Conservation (phyloP, 306 rosid species). For the Begonia peltatifolia region DNA sequence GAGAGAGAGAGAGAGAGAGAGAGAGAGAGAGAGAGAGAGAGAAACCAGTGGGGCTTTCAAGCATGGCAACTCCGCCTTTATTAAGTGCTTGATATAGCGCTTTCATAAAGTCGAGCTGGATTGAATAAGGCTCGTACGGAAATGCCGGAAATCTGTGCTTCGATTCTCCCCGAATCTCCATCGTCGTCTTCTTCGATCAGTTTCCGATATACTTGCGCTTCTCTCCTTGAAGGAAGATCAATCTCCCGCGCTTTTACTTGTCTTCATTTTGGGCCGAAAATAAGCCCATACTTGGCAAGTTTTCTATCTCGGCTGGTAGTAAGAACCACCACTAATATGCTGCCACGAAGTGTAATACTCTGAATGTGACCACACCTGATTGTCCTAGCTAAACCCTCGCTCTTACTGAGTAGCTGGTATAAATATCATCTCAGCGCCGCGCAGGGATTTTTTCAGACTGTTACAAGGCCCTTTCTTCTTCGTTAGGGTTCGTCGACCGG, state of each 20-base stretch:
- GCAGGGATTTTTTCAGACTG: constrained; percentile 2
- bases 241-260: constrained; percentile 7
- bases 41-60: constrained; percentile 87
- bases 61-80: constrained; percentile 76
- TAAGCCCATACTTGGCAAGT: no score
- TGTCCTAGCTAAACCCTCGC: constrained; percentile 12
- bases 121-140: constrained; percentile 69
- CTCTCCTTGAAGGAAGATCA: background rate
- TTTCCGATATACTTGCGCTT: constrained; percentile 4
- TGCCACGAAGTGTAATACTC: no score
- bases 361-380: background rate
- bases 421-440: constrained; percentile 10
- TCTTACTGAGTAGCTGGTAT: constrained; percentile 5
- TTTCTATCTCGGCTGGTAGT: no score
- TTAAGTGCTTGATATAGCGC: constrained; percentile 55
- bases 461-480: background rate
- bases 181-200: constrained; percentile 8
- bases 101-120: constrained; percentile 83
- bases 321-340: no score
- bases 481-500: constrained; percentile 33
- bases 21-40: background rate
- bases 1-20: background rate
- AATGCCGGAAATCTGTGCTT: constrained; percentile 43
- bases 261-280: background rate
- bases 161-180: constrained; percentile 5